Evolutionary conservation across 2,329 filamentous ascomycete species (phyloP), one percentile per base, ranked within the genome.

Genomic region (Epichloe sibirici): DNA sequence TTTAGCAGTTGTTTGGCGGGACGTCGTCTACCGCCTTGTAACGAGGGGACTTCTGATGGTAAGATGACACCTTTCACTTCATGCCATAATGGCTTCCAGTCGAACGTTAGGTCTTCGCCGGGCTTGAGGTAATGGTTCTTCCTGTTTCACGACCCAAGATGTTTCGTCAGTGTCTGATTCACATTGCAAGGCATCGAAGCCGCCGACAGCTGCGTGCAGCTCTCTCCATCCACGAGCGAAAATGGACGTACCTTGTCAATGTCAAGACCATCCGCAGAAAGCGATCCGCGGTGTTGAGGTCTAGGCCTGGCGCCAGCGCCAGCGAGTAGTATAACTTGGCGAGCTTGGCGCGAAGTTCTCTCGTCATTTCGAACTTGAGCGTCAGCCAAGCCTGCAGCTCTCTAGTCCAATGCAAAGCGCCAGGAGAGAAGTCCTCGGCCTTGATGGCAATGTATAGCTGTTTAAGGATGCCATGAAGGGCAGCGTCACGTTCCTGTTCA

Each of bases 231-330:
- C 25, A 17, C 4, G 17, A n/a, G 17, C 21, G 2, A 35, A 38
- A 35, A 38, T 46, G 21, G 28, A 72, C 83, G 69, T 72, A 93
- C 90, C 93, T 94, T n/a, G 90, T 95, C 60, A 98, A 72, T 11
- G 88, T 83, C 69, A 96, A 86, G 63, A 97, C 91, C 90, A 97
- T 97, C 74, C 88, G 93, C 45, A 91, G 81, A 66, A 98, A 98
- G 55, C 91, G 82, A 70, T 98, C 94, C 4, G 89, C 80, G 8
- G 90, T 83, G 54, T 77, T 78, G 49, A 81, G 79, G 63, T 97
- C 91, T 52, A 98, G 76, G 3, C 94, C 93, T 0, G 91, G 93
- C 31, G 93, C 88, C 55, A 98, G 77, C 5, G 89, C 79, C 54
- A 98, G 84, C 71, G 95, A 90, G 70, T 95, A 98, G 72, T 96